Conservation (phyloP, 495 filamentous ascomycete genomes). For the Neurospora tetrasperma region DNA sequence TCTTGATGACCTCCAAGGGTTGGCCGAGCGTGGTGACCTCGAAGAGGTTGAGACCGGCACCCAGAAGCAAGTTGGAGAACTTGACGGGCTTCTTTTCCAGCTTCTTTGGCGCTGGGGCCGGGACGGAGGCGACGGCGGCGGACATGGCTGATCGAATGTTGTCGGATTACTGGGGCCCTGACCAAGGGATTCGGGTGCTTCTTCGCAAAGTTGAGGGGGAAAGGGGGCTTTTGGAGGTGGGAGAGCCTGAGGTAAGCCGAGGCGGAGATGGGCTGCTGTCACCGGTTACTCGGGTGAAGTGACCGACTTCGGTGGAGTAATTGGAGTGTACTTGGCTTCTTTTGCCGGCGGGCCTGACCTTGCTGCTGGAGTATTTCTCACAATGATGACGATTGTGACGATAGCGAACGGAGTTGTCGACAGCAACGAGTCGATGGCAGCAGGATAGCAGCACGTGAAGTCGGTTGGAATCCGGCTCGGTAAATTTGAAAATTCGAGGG, state of each 20-base stretch:
- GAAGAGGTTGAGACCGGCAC: constrained; percentile 95
- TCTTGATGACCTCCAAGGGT: constrained; percentile 98
- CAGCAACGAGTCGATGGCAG: background rate
- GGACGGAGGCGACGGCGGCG: constrained; percentile 43
- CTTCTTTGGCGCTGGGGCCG: constrained; percentile 40
- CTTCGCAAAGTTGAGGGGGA: constrained; percentile 44
- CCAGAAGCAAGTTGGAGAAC: constrained; percentile 96
- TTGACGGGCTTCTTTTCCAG: constrained; percentile 99
- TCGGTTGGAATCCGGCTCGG: background rate
- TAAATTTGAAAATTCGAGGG: background rate
- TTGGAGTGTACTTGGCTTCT: background rate
- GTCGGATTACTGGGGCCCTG: constrained; percentile 58
- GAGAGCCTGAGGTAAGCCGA: constrained; percentile 8
- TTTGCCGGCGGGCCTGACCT: background rate
- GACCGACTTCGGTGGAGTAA: background rate
- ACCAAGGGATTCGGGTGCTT: constrained; percentile 87
- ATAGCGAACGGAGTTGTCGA: background rate
- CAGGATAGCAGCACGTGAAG: background rate
- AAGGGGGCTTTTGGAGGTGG: constrained; percentile 5
- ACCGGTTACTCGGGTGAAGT: constrained; percentile 2
- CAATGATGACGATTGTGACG: background rate
- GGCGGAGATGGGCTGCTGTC: constrained; percentile 2
- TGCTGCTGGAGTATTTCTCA: background rate
- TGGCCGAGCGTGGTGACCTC: constrained; percentile 68
- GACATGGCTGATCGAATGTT: constrained; percentile 45